These are phyloP conservation scores for Neofusicoccum sp. DNA, from an alignment of 2,329 filamentous ascomycete species.

Conservation along the genomic window DNA sequence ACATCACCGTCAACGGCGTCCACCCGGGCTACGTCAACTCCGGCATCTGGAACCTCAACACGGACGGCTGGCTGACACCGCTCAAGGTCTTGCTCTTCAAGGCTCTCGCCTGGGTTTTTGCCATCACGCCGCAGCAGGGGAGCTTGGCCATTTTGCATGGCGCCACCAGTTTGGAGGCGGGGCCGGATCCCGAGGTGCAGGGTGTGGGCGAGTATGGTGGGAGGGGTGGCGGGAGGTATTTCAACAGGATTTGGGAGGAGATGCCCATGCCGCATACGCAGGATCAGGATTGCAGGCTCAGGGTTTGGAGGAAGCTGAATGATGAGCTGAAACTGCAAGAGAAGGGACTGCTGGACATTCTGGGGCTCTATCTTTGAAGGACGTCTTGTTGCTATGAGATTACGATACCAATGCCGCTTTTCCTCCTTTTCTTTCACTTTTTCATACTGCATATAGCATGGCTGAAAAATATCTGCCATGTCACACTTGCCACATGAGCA, in stretches of 20 bases:
- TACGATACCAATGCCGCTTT: too few relatives aligned
- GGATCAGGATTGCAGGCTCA: constrained; percentile 23
- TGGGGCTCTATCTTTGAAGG: constrained; percentile 4
- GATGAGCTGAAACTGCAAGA: constrained; percentile 24
- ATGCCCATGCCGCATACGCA: constrained; percentile 27
- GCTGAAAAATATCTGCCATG: too few relatives aligned
- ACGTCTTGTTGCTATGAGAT: too few relatives aligned
- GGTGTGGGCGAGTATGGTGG: constrained; percentile 20
- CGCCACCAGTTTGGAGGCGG: constrained; percentile 22
- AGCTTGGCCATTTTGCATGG: constrained; percentile 25
- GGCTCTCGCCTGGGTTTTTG: constrained; percentile 20
- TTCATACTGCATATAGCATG: too few relatives aligned
- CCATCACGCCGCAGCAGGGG: constrained; percentile 26
- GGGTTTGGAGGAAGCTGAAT: constrained; percentile 27
- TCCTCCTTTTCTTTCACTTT: too few relatives aligned
- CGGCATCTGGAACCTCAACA: constrained; percentile 32
- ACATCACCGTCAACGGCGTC: constrained; percentile 32
- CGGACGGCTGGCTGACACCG: constrained; percentile 3
- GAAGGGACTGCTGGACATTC: constrained; percentile 23
- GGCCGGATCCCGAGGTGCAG: constrained; percentile 21
- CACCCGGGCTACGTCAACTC: constrained; percentile 33
- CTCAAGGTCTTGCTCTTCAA: constrained; percentile 13
- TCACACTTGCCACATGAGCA: too few relatives aligned
- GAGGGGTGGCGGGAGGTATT: constrained; percentile 25
- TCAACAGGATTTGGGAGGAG: constrained; percentile 27